Conservation (phyloP, 495 filamentous ascomycete genomes). For the Ramalina peruviana region DNA sequence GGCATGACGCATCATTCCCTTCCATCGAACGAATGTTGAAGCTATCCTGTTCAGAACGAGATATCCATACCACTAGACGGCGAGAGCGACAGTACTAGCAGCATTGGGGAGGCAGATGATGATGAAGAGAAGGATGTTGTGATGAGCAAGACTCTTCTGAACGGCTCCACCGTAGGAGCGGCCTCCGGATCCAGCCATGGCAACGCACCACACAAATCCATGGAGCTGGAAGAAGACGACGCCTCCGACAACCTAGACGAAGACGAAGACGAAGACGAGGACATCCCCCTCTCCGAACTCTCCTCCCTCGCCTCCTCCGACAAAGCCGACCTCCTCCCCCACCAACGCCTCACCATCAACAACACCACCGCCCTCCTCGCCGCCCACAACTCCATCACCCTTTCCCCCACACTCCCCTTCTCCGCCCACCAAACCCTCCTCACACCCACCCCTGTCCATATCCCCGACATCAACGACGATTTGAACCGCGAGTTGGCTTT, state of each 20-base stretch:
- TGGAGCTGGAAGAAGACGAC: constrained; percentile 20
- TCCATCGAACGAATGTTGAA: background rate
- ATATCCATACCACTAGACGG: background rate
- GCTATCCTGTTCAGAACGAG: constrained; percentile 1
- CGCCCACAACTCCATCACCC: constrained; percentile 59
- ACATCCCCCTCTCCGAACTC: constrained; percentile 75
- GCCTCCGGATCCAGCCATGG: background rate
- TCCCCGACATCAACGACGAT: constrained; percentile 71
- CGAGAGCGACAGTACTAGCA: constrained; percentile 11
- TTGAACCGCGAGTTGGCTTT: constrained; percentile 83
- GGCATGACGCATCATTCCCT: background rate
- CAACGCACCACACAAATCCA: constrained; percentile 19
- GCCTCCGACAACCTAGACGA: constrained; percentile 24
- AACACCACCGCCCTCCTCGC: constrained; percentile 75
- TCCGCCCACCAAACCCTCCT: constrained; percentile 50
- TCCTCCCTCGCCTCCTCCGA: constrained; percentile 65
- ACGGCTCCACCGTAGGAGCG: background rate
- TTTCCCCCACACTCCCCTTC: constrained; percentile 47
- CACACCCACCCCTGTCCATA: constrained; percentile 33
- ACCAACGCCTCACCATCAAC: constrained; percentile 93
- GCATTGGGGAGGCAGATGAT: constrained; percentile 4
- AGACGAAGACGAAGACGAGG: constrained; percentile 37
- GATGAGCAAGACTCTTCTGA: background rate
- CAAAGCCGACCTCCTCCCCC: constrained; percentile 69
- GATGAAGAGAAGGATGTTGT: background rate